A percentile compares a stretch with the other conserved stretches of the same genome.
phyloP scores from a whole-genome alignment of 1,284 basidiomycete genomes.

The Serendipita sp. region DNA sequence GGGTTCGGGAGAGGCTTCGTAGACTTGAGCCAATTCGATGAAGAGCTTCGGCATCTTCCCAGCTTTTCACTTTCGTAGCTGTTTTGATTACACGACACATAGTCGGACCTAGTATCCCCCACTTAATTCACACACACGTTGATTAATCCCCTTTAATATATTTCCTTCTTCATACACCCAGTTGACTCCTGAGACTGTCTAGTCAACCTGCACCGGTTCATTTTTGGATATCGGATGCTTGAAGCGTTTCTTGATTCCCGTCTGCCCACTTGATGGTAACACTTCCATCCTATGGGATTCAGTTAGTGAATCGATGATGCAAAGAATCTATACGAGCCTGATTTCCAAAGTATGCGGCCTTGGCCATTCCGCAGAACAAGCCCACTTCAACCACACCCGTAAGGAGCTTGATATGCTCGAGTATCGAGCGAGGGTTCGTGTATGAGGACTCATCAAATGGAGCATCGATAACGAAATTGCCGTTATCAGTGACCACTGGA shows the following conservation, averaged over 20 bases:
- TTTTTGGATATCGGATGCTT: constrained; percentile 5
- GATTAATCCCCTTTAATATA: neutral
- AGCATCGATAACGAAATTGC: constrained; percentile 89
- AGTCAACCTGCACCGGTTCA: neutral
- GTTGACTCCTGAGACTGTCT: neutral
- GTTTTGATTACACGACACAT: neutral
- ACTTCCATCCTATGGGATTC: constrained; percentile 23
- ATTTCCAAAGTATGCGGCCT: constrained; percentile 95
- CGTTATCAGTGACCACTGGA: constrained; percentile 92
- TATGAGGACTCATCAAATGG: constrained; percentile 63
- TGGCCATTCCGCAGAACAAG: constrained; percentile 85
- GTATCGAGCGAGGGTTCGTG: constrained; percentile 55
- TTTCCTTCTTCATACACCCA: neutral
- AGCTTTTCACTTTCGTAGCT: constrained; percentile 1
- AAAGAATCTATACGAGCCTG: constrained; percentile 34
- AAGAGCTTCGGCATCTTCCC: neutral
- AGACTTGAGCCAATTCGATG: constrained; percentile 3
- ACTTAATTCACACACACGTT: neutral
- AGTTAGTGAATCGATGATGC: neutral
- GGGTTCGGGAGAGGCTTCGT: neutral
- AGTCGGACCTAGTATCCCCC: neutral
- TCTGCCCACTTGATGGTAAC: constrained; percentile 24
- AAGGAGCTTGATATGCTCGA: constrained; percentile 68
- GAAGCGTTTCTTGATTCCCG: constrained; percentile 22
- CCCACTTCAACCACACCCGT: constrained; percentile 98